Conservation (phyloP, 1,284 basidiomycete genomes). For the Sutorius eximius region DNA sequence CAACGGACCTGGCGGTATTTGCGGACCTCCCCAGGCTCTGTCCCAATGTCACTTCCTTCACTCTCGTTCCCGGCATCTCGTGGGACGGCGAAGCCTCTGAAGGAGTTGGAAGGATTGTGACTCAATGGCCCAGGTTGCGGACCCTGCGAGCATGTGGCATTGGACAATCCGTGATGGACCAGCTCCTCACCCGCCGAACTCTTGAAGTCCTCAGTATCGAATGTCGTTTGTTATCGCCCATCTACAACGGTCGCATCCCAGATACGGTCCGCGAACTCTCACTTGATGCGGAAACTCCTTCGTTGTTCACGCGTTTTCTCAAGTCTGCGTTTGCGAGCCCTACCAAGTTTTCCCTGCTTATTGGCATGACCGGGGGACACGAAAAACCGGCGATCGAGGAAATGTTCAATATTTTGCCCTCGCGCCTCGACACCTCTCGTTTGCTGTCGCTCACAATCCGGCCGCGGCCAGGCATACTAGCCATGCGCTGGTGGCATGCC, state of each 20-base stretch:
- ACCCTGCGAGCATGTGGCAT: conserved; percentile 6
- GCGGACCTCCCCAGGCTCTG: conserved; percentile 14
- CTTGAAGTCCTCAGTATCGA: conserved; percentile 12
- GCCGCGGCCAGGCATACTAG: neutral
- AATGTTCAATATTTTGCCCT: conserved; percentile 7
- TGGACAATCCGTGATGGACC: conserved; percentile 10
- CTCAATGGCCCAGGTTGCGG: conserved; percentile 11
- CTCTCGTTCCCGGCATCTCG: neutral
- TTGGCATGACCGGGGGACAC: conserved; percentile 2
- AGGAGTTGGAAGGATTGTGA: conserved; percentile 15
- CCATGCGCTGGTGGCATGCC: neutral
- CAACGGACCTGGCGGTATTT: conserved; percentile 5
- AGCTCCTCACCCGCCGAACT: neutral
- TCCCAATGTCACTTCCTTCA: conserved; percentile 20
- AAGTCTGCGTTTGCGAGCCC: conserved; percentile 9
- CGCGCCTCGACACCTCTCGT: conserved; percentile 7
- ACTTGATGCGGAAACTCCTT: neutral
- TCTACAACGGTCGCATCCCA: conserved; percentile 9
- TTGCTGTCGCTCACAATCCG: conserved; percentile 8
- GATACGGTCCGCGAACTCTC: conserved; percentile 7
- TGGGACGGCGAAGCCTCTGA: conserved; percentile 1
- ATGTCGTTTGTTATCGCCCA: neutral
- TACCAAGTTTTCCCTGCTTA: conserved; percentile 1
- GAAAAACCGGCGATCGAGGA: neutral
- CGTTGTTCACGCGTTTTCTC: conserved; percentile 5